These are phyloP conservation scores for Cadophora malorum DNA, from an alignment of 2,329 filamentous ascomycete species.

Conservation along the genomic window DNA sequence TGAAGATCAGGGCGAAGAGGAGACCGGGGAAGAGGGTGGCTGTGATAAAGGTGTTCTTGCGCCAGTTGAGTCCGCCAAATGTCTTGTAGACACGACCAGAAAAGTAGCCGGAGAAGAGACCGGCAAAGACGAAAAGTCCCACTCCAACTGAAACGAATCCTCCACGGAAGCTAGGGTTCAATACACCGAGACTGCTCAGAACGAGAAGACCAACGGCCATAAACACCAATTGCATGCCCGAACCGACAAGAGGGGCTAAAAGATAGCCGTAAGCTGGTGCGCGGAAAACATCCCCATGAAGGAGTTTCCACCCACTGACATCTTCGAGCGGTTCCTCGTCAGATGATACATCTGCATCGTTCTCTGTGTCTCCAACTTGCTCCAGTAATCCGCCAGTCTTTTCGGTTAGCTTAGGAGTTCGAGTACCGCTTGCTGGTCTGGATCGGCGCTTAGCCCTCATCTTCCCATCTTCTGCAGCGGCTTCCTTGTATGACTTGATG, in stretches of 20 bases:
- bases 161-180: slow-evolving; percentile 89
- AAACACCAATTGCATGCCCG: slow-evolving; percentile 85
- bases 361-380: slow-evolving; percentile 58
- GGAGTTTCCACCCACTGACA: slow-evolving; percentile 84
- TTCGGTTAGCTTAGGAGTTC: slow-evolving; percentile 55
- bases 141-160: slow-evolving; percentile 86
- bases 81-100: slow-evolving; percentile 84
- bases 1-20: slow-evolving; percentile 75
- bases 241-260: slow-evolving; percentile 81
- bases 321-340: slow-evolving; percentile 81
- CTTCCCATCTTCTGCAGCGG: slow-evolving; percentile 70
- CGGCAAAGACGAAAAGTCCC: slow-evolving; percentile 83
- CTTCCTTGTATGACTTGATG: slow-evolving; percentile 76
- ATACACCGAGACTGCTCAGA: slow-evolving; percentile 75
- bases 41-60: slow-evolving; percentile 78
- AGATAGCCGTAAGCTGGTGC: slow-evolving; percentile 73
- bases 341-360: slow-evolving; percentile 60
- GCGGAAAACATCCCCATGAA: slow-evolving; percentile 89
- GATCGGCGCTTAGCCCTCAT: slow-evolving; percentile 56
- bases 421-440: slow-evolving; percentile 49
- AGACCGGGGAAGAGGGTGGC: slow-evolving; percentile 81
- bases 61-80: slow-evolving; percentile 77
- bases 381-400: slow-evolving; percentile 67
- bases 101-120: slow-evolving; percentile 86
- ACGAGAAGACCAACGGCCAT: slow-evolving; percentile 76